These are phyloP conservation scores for Mucor indicus DNA, from an alignment of 371 early-diverging fungal genomes.

Conservation along the genomic window DNA sequence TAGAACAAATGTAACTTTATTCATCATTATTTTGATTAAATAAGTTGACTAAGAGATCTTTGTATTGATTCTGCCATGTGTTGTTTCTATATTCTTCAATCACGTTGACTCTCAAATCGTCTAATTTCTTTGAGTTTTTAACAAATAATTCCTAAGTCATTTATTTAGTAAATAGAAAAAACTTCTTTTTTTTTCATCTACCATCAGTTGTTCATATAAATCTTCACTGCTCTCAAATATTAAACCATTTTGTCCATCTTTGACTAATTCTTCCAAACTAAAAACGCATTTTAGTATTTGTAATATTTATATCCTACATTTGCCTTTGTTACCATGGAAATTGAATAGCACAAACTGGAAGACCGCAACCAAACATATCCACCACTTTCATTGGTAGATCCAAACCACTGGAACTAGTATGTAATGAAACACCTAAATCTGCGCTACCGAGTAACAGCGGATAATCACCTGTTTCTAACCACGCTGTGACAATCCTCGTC, in stretches of 20 bases:
- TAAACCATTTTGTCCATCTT: slow-evolving; percentile 73
- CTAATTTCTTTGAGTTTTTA: slow-evolving; percentile 25
- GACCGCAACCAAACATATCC: slow-evolving; percentile 96
- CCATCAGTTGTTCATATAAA: slow-evolving; percentile 56
- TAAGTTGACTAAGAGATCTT: slow-evolving; percentile 18
- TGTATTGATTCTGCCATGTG: slow-evolving; percentile 47
- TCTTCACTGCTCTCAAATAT: slow-evolving; percentile 69
- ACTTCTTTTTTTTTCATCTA: slow-evolving; percentile 11
- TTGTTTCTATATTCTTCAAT: slow-evolving; percentile 30
- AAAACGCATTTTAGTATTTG: too few relatives aligned
- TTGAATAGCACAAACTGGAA: slow-evolving; percentile 83
- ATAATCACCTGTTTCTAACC: slow-evolving; percentile 84
- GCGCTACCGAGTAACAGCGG: slow-evolving; percentile 82
- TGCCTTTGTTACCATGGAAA: slow-evolving; percentile 61
- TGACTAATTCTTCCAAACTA: slow-evolving; percentile 81
- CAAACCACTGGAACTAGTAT: slow-evolving; percentile 89
- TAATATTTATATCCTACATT: background rate
- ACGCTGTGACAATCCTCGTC: slow-evolving; percentile 75
- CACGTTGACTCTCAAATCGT: slow-evolving; percentile 28
- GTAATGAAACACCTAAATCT: slow-evolving; percentile 90
- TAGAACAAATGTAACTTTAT: too few relatives aligned
- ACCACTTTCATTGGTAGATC: slow-evolving; percentile 98
- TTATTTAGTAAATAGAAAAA: slow-evolving; percentile 1
- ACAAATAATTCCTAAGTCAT: slow-evolving; percentile 47
- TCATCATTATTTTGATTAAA: slow-evolving; percentile 19